Evolutionary conservation across 257 asterid species (phyloP).

Genomic region (Paraleonurus japonicus): DNA sequence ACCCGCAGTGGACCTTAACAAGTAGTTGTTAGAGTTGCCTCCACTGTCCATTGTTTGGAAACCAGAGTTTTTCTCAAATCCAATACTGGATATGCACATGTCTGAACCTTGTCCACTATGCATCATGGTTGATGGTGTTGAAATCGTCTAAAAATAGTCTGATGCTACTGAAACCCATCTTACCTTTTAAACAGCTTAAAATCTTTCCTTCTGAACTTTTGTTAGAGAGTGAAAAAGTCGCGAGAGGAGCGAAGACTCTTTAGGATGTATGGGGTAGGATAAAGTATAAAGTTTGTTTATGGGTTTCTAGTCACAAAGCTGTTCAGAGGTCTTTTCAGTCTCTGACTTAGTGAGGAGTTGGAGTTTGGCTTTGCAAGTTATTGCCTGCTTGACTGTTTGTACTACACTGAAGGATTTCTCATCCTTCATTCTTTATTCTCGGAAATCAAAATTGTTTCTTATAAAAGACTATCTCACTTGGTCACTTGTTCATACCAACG

Average conservation of each 20-base stretch:
- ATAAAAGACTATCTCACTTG: constrained; percentile 18
- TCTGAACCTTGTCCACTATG: background rate
- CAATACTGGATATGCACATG: background rate
- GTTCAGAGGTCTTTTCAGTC: too few relatives aligned
- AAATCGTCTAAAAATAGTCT: background rate
- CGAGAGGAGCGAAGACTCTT: too few relatives aligned
- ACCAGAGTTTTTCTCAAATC: background rate
- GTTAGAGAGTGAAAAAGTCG: too few relatives aligned
- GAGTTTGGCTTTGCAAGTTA: too few relatives aligned
- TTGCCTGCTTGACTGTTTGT: too few relatives aligned
- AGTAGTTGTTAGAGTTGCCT: background rate
- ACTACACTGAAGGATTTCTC: too few relatives aligned
- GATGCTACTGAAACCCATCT: constrained; percentile 5
- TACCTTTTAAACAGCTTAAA: constrained; percentile 12
- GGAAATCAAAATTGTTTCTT: too few relatives aligned
- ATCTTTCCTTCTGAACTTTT: constrained; percentile 12
- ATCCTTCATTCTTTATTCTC: too few relatives aligned
- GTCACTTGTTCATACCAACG: constrained; percentile 9
- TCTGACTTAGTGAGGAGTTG: too few relatives aligned
- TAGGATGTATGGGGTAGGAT: too few relatives aligned
- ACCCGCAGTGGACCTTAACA: constrained; percentile 9
- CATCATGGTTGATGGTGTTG: constrained; percentile 1
- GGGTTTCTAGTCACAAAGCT: too few relatives aligned
- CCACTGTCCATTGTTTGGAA: background rate
- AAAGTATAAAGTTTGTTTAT: too few relatives aligned